Evolutionary conservation across 1,284 basidiomycete genomes (phyloP).

Genomic region (Pyrrhoderma noxium): DNA sequence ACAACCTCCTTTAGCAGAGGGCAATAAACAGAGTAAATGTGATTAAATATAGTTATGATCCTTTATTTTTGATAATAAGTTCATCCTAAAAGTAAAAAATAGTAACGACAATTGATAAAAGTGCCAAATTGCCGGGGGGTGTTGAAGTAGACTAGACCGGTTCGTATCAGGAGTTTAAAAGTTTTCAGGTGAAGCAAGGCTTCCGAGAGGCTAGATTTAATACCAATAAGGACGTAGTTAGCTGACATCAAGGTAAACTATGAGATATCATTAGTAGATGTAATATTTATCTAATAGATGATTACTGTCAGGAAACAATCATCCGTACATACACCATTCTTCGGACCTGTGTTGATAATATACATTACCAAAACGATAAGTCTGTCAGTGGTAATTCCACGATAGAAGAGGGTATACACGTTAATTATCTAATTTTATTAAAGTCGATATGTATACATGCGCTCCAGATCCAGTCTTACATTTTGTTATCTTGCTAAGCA

Average conservation of each 20-base stretch:
- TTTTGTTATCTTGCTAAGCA: no score
- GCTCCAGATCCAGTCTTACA: no score
- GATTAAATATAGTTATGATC: no score
- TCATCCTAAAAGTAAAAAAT: no score
- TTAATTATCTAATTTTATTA: no score
- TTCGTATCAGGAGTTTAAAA: not conserved
- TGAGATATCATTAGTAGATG: not conserved
- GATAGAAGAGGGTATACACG: no score
- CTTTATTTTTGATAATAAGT: no score
- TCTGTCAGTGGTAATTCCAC: constrained; percentile 11
- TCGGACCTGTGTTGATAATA: constrained; percentile 15
- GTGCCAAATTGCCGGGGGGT: no score
- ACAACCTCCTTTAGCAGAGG: no score
- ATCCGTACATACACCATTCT: constrained; percentile 12
- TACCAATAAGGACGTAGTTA: constrained; percentile 23
- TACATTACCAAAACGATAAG: constrained; percentile 12
- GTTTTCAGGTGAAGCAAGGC: not conserved
- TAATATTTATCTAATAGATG: not conserved
- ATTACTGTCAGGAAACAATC: constrained; percentile 5
- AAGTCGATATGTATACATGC: no score
- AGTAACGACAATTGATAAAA: no score
- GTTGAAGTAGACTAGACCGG: constrained; percentile 6
- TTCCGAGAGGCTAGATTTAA: constrained; percentile 23
- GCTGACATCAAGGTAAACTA: constrained; percentile 22
- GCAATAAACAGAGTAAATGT: no score